Conservation (phyloP, 2,329 filamentous ascomycete species). For the Hortaea werneckii region DNA sequence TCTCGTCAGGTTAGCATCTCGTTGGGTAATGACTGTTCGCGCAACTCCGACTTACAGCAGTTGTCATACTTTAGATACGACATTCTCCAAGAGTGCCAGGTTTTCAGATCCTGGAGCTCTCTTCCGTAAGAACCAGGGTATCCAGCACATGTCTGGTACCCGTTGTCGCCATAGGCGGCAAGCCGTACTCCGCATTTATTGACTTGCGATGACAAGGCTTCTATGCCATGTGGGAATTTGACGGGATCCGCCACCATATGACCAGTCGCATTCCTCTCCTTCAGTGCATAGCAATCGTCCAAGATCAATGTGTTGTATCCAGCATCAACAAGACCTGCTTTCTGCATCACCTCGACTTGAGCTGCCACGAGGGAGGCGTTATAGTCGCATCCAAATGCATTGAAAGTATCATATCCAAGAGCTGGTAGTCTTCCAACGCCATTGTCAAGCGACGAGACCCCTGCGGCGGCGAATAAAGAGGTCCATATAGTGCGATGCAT, state of each 20-base stretch:
- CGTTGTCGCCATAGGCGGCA: constrained; percentile 11
- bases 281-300: constrained; percentile 10
- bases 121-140: constrained; percentile 15
- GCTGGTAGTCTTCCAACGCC: constrained; percentile 9
- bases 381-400: constrained; percentile 9
- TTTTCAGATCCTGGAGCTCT: constrained; percentile 13
- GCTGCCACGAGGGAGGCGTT: constrained; percentile 4
- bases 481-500: too few relatives aligned
- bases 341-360: constrained; percentile 7
- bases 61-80: constrained; percentile 16
- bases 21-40: too few relatives aligned
- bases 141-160: constrained; percentile 15
- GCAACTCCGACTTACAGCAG: constrained; percentile 6
- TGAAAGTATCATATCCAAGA: constrained; percentile 13
- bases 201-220: constrained; percentile 2
- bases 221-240: constrained; percentile 11
- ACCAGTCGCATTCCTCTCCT: constrained; percentile 7
- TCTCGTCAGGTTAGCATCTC: too few relatives aligned
- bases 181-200: constrained; percentile 8
- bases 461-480: neutral
- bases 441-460: neutral
- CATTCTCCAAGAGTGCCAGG: constrained; percentile 13
- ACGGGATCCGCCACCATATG: constrained; percentile 7
- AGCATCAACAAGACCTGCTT: constrained; percentile 7
- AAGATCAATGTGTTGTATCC: constrained; percentile 11